Base-by-base conservation (phyloP, 352 stramenopile species). In the Blastocystis sp. region DNA sequence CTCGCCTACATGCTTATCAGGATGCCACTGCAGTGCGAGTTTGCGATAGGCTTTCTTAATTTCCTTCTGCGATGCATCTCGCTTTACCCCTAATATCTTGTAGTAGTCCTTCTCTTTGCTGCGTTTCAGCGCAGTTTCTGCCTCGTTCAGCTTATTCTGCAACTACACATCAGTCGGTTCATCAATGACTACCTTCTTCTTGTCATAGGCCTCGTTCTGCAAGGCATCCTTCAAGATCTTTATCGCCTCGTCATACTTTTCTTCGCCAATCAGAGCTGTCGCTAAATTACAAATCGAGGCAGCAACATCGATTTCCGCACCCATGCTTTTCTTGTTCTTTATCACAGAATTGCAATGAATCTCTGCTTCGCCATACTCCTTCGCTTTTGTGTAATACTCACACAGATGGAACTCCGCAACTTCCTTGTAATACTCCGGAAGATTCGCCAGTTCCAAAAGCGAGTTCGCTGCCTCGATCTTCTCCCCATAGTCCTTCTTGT, bases 1-100 rank as follows among this genome's bases (percentile, higher is more conserved):
- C 65, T 93, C 5, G 20, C 11, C 11, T 41, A 63, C 47, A 76
- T 88, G 93, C 79, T 95, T 94, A 76, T 95, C 93, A 8, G 93
- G 93, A 89, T 95, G 93, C 55, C 91, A 94, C 90, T 95, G 91
- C 7, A 95, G 90, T 13, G 92, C 93, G 65, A 93, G 92, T 78
- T 93, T 90, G 20, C 93, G 91, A 66, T 95, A 95, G 0, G 93
- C 93, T 70, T 94, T 95, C 87, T 95, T 95, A 68, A 95, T 95
- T 87, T 95, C 92, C 66, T 94, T 94, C 45, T 90, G 68, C 2
- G 92, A 91, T 30, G 93, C 93, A 16, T 91, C 75, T 34, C 91
- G 90, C 24, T 89, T 91, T 41, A 95, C 91, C 34, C 96, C 96
- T 55, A 98, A 92, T 3, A 95, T 90, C 90, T 93, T 93, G 91